Evolutionary conservation across 2,329 filamentous ascomycete species (phyloP), one percentile per base, ranked within the genome.

Genomic region (Lithohypha guttulata): DNA sequence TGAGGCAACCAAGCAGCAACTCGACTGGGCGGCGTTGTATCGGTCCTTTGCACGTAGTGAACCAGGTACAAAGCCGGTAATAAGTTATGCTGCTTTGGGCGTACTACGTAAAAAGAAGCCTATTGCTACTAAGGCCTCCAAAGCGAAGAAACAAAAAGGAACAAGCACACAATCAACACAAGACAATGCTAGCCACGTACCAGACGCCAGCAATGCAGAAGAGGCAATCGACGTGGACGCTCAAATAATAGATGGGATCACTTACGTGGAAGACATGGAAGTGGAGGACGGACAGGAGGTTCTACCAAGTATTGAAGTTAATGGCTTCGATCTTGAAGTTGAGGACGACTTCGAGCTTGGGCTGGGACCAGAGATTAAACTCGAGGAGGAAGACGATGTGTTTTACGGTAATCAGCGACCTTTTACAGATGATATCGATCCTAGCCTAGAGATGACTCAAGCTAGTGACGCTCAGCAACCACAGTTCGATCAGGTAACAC

Each of bases 1-100:
- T 11, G 25, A 42, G 31, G 41, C 45, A 17, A 38, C 28, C 10
- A 46, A 43, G 26, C 39, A 44, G 33, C 46, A 48, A 29, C 38
- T 45, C 2, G 45, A 50, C 28, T 50, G 47, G 47, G 45, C 45
- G 8, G 44, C 41, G 14, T 28, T 42, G 2, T 50, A 48, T 39
- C 43, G 47, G 15, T 27, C 36, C 6, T 23, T 46, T 11, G 48
- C 46, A 15, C 34, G 45, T 5, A 46, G 45, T 3, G 17, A 34
- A 13, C 21, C 28, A 13, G 46, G 46, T 2, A 26, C 21, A 17
- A 18, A 42, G 13, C 37, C 37, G n/a, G n/a, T n/a, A n/a, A n/a
- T n/a, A n/a, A n/a, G n/a, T n/a, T n/a, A n/a, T n/a, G n/a, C n/a
- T n/a, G n/a, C n/a, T n/a, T n/a, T n/a, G n/a, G n/a, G n/a, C n/a